Evolutionary conservation across 1,139 yeast species (phyloP).

Genomic region (Kurtzmaniella quercitrusa): DNA sequence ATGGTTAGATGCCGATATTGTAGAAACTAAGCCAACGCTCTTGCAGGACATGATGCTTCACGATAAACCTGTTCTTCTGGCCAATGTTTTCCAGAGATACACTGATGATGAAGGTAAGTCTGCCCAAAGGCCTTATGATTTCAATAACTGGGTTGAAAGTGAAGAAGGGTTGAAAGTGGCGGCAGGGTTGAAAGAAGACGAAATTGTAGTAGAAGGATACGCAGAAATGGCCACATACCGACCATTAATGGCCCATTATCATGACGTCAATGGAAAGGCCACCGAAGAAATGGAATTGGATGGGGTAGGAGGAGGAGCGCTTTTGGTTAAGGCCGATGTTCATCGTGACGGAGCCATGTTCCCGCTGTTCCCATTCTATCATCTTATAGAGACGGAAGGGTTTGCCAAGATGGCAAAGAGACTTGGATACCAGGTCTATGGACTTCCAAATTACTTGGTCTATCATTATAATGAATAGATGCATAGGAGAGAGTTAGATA

Average conservation of each 20-base stretch:
- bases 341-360: slow-evolving; percentile 99
- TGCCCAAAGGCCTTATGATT: slow-evolving; percentile 86
- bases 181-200: slow-evolving; percentile 69
- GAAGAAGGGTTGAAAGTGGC: slow-evolving; percentile 81
- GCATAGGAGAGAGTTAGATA: not conserved
- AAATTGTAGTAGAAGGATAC: slow-evolving; percentile 90
- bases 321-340: slow-evolving; percentile 92
- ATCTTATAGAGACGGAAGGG: slow-evolving; percentile 95
- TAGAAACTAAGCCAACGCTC: slow-evolving; percentile 78
- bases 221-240: slow-evolving; percentile 90
- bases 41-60: slow-evolving; percentile 86
- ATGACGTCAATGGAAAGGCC: slow-evolving; percentile 58
- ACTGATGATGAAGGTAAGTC: slow-evolving; percentile 54
- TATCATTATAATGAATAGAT: slow-evolving; percentile 70
- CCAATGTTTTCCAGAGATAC: slow-evolving; percentile 84
- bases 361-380: slow-evolving; percentile 97
- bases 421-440: slow-evolving; percentile 84
- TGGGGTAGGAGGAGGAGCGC: slow-evolving; percentile 97
- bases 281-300: slow-evolving; percentile 75
- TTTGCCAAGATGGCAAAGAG: slow-evolving; percentile 98
- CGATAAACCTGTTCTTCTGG: slow-evolving; percentile 82
- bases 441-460: slow-evolving; percentile 90
- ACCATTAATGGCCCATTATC: slow-evolving; percentile 90
- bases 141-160: slow-evolving; percentile 94
- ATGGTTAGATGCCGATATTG: slow-evolving; percentile 93